phyloP scores from a whole-genome alignment of 192 early-diverging fungal species.

The Entomortierella parvispora region DNA sequence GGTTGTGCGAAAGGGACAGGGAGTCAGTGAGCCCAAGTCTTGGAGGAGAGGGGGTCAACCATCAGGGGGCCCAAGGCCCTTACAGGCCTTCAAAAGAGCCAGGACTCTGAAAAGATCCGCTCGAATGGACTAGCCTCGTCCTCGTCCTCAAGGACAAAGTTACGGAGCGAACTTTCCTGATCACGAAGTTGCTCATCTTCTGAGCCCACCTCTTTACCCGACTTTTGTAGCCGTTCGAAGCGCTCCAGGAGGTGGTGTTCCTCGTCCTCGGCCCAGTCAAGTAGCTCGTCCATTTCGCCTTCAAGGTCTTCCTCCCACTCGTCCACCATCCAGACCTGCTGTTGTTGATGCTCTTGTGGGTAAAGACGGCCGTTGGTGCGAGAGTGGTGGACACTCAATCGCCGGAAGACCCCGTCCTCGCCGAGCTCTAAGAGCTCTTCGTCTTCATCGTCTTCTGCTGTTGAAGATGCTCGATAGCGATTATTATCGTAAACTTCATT shows the following conservation, averaged over 20 bases:
- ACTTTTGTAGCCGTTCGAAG: not conserved
- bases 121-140: slow-evolving; percentile 38
- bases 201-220: not conserved
- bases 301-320: slow-evolving; percentile 54
- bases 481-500: too few relatives aligned
- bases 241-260: not conserved
- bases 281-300: slow-evolving; percentile 43
- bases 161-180: slow-evolving; percentile 17
- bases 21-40: too few relatives aligned
- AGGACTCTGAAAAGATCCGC: slow-evolving; percentile 41
- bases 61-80: too few relatives aligned
- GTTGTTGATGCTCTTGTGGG: slow-evolving; percentile 8
- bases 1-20: too few relatives aligned
- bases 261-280: slow-evolving; percentile 45
- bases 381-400: not conserved
- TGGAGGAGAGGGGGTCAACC: too few relatives aligned
- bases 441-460: not conserved
- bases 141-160: slow-evolving; percentile 11
- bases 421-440: slow-evolving; percentile 32
- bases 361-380: not conserved
- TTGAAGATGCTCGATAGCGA: not conserved
- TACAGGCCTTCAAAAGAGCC: slow-evolving; percentile 29
- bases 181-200: slow-evolving; percentile 14
- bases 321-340: slow-evolving; percentile 45
- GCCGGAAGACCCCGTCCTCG: slow-evolving; percentile 29